Base-by-base conservation (phyloP, 108 stramenopile genomes). In the Skeletonema costatum region DNA sequence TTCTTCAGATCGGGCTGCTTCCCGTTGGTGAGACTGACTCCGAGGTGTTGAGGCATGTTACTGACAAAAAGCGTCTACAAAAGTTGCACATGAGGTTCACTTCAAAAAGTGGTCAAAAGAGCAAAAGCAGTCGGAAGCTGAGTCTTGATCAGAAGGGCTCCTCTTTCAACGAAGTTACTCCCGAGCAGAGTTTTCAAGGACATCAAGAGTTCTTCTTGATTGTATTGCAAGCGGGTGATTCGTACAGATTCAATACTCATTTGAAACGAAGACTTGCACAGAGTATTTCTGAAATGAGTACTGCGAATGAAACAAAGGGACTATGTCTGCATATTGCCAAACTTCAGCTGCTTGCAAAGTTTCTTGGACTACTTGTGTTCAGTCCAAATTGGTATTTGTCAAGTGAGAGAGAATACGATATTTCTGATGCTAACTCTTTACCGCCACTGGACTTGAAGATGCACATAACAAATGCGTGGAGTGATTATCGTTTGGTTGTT, bases 141-240 rank as follows among this genome's bases (percentile, higher is more conserved):
- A 66, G 76, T 17, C 21, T 81, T 17, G 79, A 87, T 46, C 68
- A 82, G 14, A 68, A 68, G 32, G 71, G 74, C 8, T 51, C 82
- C n/a, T 68, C 77, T 31, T 39, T 63, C 5, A 60, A 66, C 35
- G 25, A 51, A 14, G 33, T 60, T 42, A 74, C 77, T 32, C 86
- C 90, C n/a, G 75, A 87, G 14, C 76, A 77, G 32, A 75, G 66
- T 50, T 95, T 95, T 82, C 78, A 87, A 36, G 92, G 90, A 13
- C 89, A 93, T 68, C 89, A 93, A 76, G 92, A 95, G 75, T 95
- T 93, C 69, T 95, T 95, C 74, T 87, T 86, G 51, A 46, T 93
- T n/a, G 93, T 95, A 71, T 35, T 95, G 2, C 64, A 78, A 32
- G 71, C 87, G 10, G 78, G 82, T 36, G 87, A 93, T 76, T 89